Conservation (phyloP, 1,284 basidiomycete species). For the Pholiota adiposa region DNA sequence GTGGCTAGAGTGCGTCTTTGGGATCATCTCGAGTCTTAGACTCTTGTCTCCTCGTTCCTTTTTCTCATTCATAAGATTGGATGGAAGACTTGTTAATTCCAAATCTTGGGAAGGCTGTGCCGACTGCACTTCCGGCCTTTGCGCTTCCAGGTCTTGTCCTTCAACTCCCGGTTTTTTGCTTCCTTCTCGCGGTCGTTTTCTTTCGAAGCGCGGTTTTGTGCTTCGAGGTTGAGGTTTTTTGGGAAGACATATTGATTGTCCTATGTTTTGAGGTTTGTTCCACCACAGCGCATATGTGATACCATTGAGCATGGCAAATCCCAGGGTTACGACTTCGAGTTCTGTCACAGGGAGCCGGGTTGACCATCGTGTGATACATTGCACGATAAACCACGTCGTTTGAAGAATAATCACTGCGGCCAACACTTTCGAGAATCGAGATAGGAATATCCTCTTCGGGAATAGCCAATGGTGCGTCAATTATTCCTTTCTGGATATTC, state of each 20-base stretch:
- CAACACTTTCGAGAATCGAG: too few relatives aligned
- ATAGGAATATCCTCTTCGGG: conserved; percentile 28
- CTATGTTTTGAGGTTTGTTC: conserved; percentile 33
- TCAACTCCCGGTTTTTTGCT: too few relatives aligned
- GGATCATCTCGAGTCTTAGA: too few relatives aligned
- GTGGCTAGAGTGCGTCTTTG: too few relatives aligned
- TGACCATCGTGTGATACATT: conserved; percentile 24
- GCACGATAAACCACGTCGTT: conserved; percentile 32
- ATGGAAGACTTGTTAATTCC: too few relatives aligned
- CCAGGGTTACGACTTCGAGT: conserved; percentile 22
- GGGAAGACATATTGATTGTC: not conserved
- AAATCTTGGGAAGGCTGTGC: too few relatives aligned
- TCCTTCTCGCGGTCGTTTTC: too few relatives aligned
- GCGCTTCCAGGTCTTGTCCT: too few relatives aligned
- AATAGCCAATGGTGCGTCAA: conserved; percentile 15
- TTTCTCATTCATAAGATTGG: too few relatives aligned
- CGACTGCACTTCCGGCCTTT: too few relatives aligned
- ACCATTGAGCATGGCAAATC: conserved; percentile 23
- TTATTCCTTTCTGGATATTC: not conserved
- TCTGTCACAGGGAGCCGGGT: conserved; percentile 26
- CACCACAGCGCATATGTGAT: conserved; percentile 23
- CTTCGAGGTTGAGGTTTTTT: not conserved
- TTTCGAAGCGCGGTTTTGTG: too few relatives aligned
- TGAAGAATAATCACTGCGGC: conserved; percentile 29
- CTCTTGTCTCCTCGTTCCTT: too few relatives aligned